Evolutionary conservation across 345 rosid genomes (phyloP).

Genomic region (Gossypium sturtianum): DNA sequence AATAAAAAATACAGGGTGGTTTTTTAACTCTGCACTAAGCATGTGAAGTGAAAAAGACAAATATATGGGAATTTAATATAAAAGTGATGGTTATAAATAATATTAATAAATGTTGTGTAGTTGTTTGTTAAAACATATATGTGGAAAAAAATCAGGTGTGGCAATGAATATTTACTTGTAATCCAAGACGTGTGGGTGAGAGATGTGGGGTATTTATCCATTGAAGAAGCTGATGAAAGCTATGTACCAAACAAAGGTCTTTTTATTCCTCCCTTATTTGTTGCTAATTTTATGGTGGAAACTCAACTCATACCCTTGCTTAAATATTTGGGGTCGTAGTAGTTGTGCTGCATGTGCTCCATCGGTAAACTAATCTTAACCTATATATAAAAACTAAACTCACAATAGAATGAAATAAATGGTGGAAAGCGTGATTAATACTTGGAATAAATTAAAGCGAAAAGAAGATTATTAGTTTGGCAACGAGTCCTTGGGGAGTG

Average conservation of each 20-base stretch:
- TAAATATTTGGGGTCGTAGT: background rate
- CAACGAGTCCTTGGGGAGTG: slow-evolving; percentile 4
- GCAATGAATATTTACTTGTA: background rate
- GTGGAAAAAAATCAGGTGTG: background rate
- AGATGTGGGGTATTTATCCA: background rate
- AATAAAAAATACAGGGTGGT: too few relatives aligned
- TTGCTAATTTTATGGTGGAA: background rate
- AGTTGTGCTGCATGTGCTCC: slow-evolving; percentile 4
- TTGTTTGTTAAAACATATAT: background rate
- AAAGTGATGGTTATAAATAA: too few relatives aligned
- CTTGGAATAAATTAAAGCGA: background rate
- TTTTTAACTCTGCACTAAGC: too few relatives aligned
- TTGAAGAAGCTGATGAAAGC: background rate
- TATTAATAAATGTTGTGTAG: too few relatives aligned
- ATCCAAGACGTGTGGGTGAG: background rate
- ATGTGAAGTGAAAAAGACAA: too few relatives aligned
- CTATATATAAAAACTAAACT: too few relatives aligned
- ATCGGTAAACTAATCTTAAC: too few relatives aligned
- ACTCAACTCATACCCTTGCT: background rate
- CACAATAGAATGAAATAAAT: too few relatives aligned
- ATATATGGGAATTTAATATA: too few relatives aligned
- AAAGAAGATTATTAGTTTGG: slow-evolving; percentile 5
- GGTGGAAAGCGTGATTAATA: too few relatives aligned
- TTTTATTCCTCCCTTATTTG: background rate
- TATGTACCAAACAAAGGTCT: background rate